Percentiles rank a stretch among this genome's conserved stretches.
Conservation (phyloP, 805 yeast species). For the Yamadazyma sp. region DNA sequence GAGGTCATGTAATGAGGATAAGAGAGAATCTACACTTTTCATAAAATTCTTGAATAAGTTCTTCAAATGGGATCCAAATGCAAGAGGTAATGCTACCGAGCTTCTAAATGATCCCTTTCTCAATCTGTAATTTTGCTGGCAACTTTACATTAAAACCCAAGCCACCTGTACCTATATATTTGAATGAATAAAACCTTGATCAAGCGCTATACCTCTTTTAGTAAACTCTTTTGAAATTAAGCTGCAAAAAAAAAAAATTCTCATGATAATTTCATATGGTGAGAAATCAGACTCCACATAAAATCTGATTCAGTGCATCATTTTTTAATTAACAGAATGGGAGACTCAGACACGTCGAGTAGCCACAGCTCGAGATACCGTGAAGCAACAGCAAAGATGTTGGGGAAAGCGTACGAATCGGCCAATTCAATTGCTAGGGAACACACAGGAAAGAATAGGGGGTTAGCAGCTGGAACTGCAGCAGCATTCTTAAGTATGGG, state of each 20-base stretch:
- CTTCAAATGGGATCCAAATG: conserved; percentile 38
- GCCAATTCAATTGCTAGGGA: conserved; percentile 26
- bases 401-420: conserved; percentile 20
- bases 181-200: no score
- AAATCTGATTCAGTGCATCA: neutral
- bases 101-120: conserved; percentile 26
- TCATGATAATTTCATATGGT: no score
- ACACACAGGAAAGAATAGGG: conserved; percentile 24
- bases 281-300: neutral
- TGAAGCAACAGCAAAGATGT: conserved; percentile 13
- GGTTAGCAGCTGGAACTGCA: conserved; percentile 37
- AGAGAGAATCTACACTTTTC: conserved; percentile 16
- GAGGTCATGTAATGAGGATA: conserved; percentile 10
- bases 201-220: no score
- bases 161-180: no score
- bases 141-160: no score
- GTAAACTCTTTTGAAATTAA: no score
- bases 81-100: conserved; percentile 23
- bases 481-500: conserved; percentile 33
- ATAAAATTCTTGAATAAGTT: conserved; percentile 25
- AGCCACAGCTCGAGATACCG: conserved; percentile 4
- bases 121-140: no score
- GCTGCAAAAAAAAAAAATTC: no score
- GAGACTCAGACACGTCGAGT: neutral
- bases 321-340: no score